phyloP scores from a whole-genome alignment of 2,329 filamentous ascomycete genomes.

The Xylariaceae sp. region DNA sequence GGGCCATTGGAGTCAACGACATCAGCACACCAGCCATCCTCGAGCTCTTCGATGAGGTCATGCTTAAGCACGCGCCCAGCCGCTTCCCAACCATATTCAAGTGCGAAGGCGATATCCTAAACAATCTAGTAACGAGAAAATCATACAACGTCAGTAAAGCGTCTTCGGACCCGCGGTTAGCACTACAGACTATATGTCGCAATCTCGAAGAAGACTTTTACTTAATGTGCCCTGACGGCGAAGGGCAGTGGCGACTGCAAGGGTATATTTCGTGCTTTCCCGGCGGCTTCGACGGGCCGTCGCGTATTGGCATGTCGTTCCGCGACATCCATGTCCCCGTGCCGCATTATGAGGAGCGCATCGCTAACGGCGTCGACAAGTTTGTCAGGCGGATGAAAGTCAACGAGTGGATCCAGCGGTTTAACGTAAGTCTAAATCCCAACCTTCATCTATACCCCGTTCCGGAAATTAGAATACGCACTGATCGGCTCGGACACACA shows the following conservation, averaged over 20 bases:
- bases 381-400: not conserved
- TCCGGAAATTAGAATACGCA: not conserved
- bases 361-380: not conserved
- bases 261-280: slow-evolving; percentile 16
- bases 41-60: slow-evolving; percentile 13
- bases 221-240: slow-evolving; percentile 15
- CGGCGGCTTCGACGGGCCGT: slow-evolving; percentile 9
- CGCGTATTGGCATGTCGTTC: not conserved
- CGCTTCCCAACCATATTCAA: slow-evolving; percentile 16
- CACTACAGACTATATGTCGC: not conserved
- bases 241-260: slow-evolving; percentile 12
- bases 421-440: not conserved
- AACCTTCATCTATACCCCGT: not conserved
- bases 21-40: slow-evolving; percentile 13
- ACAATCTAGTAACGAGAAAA: slow-evolving; percentile 11
- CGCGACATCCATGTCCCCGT: not conserved
- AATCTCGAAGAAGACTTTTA: slow-evolving; percentile 14
- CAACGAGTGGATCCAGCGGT: not conserved
- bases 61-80: slow-evolving; percentile 12
- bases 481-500: not conserved
- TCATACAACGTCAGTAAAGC: not conserved
- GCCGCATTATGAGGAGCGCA: not conserved
- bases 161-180: not conserved
- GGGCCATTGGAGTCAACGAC: slow-evolving; percentile 11
- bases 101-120: slow-evolving; percentile 2